Conservation (phyloP, 2,329 filamentous ascomycete genomes). For the Xylogone sp. region DNA sequence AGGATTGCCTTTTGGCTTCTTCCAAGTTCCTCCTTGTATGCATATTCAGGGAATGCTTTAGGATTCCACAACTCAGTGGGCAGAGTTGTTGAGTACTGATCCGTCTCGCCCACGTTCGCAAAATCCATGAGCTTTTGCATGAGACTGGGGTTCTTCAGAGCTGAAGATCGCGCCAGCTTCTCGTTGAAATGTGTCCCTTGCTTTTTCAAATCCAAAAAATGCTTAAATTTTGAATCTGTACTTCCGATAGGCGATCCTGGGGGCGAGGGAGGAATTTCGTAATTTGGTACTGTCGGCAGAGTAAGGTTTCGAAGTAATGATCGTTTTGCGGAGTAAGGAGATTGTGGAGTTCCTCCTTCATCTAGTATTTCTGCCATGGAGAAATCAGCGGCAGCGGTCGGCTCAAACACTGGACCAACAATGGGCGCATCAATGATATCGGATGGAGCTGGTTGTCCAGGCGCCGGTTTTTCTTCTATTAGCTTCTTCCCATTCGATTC, state of each 20-base stretch:
- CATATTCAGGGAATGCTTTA: constrained; percentile 49
- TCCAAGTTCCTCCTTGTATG: constrained; percentile 46
- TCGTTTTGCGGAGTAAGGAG: constrained; percentile 65
- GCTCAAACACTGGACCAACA: constrained; percentile 23
- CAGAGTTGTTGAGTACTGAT: constrained; percentile 65
- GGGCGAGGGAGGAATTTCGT: constrained; percentile 71
- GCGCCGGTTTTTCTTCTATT: neutral
- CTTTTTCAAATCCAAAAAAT: constrained; percentile 74
- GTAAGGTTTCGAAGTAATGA: constrained; percentile 67
- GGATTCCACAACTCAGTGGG: constrained; percentile 55
- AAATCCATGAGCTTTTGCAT: constrained; percentile 71
- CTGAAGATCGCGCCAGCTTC: constrained; percentile 62
- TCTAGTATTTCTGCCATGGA: constrained; percentile 15
- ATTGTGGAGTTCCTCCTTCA: constrained; percentile 34
- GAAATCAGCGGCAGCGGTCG: constrained; percentile 16
- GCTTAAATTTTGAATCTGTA: constrained; percentile 64
- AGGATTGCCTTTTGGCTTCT: constrained; percentile 37
- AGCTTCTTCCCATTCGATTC: constrained; percentile 7
- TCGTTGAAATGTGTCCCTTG: constrained; percentile 76
- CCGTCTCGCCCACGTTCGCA: constrained; percentile 50
- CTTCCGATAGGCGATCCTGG: constrained; percentile 52
- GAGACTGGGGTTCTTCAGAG: constrained; percentile 68
- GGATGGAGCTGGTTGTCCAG: neutral
- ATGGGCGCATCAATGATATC: constrained; percentile 16
- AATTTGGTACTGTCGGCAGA: constrained; percentile 66